A percentile compares a stretch with the other conserved stretches of the same genome.
These are phyloP conservation scores for Camillea tinctor DNA, from an alignment of 2,329 filamentous ascomycete genomes.

Conservation along the genomic window DNA sequence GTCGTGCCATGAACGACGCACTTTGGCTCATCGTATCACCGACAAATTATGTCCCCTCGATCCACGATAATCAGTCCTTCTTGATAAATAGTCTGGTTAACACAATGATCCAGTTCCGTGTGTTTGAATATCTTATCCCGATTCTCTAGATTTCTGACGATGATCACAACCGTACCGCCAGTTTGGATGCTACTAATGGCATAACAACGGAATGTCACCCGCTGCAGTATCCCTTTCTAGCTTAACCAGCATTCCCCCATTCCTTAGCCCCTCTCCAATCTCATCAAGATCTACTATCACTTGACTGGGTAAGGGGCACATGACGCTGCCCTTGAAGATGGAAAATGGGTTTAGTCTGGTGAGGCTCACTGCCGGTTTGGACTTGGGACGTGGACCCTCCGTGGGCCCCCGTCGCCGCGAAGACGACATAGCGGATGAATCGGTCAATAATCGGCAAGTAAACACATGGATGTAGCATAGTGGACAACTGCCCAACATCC, in stretches of 20 bases:
- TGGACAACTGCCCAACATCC: background rate
- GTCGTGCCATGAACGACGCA: background rate
- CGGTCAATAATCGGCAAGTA: background rate
- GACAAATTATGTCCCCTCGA: background rate
- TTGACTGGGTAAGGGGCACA: background rate
- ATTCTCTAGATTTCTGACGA: background rate
- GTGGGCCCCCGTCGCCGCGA: background rate
- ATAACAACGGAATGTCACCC: background rate
- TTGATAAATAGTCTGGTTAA: background rate
- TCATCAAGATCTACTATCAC: background rate
- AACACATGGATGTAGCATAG: background rate
- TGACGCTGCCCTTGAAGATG: background rate
- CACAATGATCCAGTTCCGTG: background rate
- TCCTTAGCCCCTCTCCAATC: background rate
- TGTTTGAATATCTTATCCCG: background rate
- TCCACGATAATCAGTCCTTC: background rate
- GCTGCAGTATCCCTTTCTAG: background rate
- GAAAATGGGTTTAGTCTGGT: background rate
- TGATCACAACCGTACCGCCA: background rate
- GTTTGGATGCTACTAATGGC: background rate
- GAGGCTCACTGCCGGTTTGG: background rate
- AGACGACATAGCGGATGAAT: background rate
- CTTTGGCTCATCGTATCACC: background rate
- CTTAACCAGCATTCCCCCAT: too few relatives aligned
- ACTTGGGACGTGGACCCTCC: background rate